Conservation (phyloP, 495 filamentous ascomycete genomes). For the Aspergillus heteromorphus region DNA sequence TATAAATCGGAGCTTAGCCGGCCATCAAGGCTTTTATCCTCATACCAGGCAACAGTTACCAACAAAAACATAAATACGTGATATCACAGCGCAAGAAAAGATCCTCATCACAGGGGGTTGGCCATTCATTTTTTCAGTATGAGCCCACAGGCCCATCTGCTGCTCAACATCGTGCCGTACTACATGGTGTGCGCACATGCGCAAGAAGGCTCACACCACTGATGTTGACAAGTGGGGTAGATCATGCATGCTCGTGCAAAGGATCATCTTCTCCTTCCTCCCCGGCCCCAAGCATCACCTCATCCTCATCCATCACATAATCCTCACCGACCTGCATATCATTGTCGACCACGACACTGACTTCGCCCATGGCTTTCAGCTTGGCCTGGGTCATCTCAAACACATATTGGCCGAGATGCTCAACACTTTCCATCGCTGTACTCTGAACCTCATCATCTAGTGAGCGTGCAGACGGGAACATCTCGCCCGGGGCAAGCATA, state of each 20-base stretch:
- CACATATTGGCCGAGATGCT: constrained; percentile 95
- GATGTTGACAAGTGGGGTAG: not conserved
- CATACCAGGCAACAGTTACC: not conserved
- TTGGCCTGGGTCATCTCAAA: constrained; percentile 93
- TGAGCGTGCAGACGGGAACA: constrained; percentile 66
- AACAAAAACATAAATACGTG: not conserved
- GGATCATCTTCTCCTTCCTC: constrained; percentile 30
- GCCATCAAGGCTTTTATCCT: not conserved
- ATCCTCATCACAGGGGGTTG: not conserved
- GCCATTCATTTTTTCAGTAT: not conserved
- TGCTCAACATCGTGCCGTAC: not conserved
- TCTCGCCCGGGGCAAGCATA: constrained; percentile 73
- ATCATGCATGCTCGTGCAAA: constrained; percentile 31
- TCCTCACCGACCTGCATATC: constrained; percentile 38
- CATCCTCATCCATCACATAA: constrained; percentile 40
- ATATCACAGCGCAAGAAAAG: not conserved
- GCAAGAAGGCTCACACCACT: not conserved
- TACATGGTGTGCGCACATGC: not conserved
- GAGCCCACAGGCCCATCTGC: not conserved
- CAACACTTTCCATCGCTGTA: constrained; percentile 77
- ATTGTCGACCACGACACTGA: constrained; percentile 29
- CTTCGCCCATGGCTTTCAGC: constrained; percentile 55
- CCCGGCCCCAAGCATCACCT: constrained; percentile 32
- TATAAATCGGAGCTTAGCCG: not conserved
- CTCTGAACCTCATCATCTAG: constrained; percentile 54